Evolutionary conservation across 495 filamentous ascomycete genomes (phyloP).

Genomic region (Aspergillus sclerotioniger): DNA sequence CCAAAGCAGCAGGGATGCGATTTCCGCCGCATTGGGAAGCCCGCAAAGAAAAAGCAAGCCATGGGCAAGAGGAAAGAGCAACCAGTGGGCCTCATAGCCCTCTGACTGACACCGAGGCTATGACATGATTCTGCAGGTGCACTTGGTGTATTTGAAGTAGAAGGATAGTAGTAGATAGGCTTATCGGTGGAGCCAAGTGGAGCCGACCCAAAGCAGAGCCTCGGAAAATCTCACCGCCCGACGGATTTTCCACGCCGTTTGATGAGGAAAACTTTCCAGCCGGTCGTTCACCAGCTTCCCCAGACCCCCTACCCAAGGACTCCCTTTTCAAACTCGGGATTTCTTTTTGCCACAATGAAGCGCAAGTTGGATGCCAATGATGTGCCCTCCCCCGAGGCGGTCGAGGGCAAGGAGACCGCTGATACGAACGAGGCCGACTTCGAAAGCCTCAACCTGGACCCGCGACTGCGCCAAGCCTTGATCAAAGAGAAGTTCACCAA

Average conservation of each 20-base stretch:
- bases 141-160: neutral
- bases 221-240: slow-evolving; percentile 39
- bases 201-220: slow-evolving; percentile 25
- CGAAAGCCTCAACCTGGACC: slow-evolving; percentile 67
- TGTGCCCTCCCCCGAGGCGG: slow-evolving; percentile 46
- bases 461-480: slow-evolving; percentile 81
- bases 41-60: too few relatives aligned
- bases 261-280: slow-evolving; percentile 28
- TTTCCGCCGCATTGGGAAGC: too few relatives aligned
- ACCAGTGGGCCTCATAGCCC: too few relatives aligned
- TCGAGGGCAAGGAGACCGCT: slow-evolving; percentile 22
- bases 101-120: too few relatives aligned
- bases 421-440: slow-evolving; percentile 32
- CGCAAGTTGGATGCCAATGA: slow-evolving; percentile 62
- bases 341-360: slow-evolving; percentile 49
- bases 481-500: slow-evolving; percentile 77
- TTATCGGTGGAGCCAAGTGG: slow-evolving; percentile 3
- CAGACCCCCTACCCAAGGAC: neutral
- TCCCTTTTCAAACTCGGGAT: neutral
- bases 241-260: slow-evolving; percentile 32
- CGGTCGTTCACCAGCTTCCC: neutral
- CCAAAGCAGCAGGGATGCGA: too few relatives aligned
- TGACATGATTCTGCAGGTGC: too few relatives aligned
- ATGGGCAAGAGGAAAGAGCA: too few relatives aligned
- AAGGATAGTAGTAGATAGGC: neutral